Base-by-base conservation (phyloP, 1,284 basidiomycete genomes). In the Naganishia cerealis region DNA sequence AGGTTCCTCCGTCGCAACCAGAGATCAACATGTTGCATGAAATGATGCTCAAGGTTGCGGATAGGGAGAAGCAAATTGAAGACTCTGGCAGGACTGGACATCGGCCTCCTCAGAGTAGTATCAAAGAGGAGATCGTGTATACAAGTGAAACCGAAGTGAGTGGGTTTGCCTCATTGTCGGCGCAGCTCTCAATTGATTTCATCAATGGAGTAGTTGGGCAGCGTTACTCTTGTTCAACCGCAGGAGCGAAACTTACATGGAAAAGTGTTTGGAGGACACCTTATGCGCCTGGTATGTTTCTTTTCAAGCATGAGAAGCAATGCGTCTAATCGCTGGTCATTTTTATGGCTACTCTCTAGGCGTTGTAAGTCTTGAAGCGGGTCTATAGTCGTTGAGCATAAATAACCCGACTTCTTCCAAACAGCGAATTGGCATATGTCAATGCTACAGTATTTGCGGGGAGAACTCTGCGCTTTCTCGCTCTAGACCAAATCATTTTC, bases 211-310 rank as follows among this genome's bases (percentile, higher is more conserved):
- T 75, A 69, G 73, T 73, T 68, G 33, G 74, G 71, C 62, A 74
- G 57, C 65, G 77, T 71, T 29, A 73, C 74, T 61, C 81, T 91
- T 62, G 91, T 91, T 89, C 91, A 91, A 76, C 90, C 90, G 0
- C 90, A 91, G 81, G 89, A 91, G 76, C 84, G 90, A 74, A 92
- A 92, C 75, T 84, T 91, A 2, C 90, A 92, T 76, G 87, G 88
- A 72, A 91, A 91, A 76, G 84, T 91, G 10, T 91, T 92, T 74
- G 90, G 90, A 81, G 86, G 86, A 78, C 78, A 84, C 71, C 75
- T 87, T 52, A 86, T 87, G 85, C 81, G 89, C 26, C 81, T 89
- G 55, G 89, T 87, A 72, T 72, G 75, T 70, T 39, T 42, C 24
- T 39, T 6, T 50, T 42, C 65, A 39, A 46, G 26, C 70, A 21